These are phyloP conservation scores for Allomyces javanicus DNA, from an alignment of 192 early-diverging fungal genomes.

Conservation along the genomic window DNA sequence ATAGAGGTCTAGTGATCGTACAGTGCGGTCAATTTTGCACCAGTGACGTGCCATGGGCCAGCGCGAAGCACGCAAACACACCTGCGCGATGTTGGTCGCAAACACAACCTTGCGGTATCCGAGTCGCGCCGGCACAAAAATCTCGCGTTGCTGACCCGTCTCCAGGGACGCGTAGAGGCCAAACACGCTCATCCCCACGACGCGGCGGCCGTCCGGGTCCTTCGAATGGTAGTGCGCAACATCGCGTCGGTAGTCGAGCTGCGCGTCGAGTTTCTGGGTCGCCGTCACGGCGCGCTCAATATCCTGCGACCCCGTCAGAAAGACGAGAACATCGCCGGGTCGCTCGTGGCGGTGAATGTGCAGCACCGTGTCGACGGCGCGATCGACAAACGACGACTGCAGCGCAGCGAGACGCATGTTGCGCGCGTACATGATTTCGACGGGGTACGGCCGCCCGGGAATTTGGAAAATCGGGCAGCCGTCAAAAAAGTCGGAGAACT, in stretches of 20 bases:
- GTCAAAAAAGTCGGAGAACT: constrained; percentile 64
- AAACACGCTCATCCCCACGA: constrained; percentile 23
- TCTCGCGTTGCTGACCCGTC: constrained; percentile 17
- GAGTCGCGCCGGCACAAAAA: constrained; percentile 1
- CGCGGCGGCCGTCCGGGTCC: constrained; percentile 10
- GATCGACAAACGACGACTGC: constrained; percentile 13
- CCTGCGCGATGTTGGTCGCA: constrained; percentile 31
- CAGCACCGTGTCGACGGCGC: constrained; percentile 30
- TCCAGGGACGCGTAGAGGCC: constrained; percentile 60
- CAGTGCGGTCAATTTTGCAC: too few relatives aligned
- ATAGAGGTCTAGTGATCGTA: constrained; percentile 22
- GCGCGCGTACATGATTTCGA: constrained; percentile 24
- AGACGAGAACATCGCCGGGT: constrained; percentile 29
- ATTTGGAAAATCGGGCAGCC: constrained; percentile 56
- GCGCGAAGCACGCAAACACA: neutral
- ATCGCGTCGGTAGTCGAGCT: constrained; percentile 22
- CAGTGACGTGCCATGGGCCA: constrained; percentile 3
- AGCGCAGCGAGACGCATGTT: constrained; percentile 19
- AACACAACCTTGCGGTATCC: constrained; percentile 28
- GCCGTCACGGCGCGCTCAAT: constrained; percentile 34
- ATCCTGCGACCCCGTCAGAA: constrained; percentile 37
- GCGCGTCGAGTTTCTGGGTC: constrained; percentile 22
- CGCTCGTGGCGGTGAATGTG: constrained; percentile 34
- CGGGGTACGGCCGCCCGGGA: constrained; percentile 45
- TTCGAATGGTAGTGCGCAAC: constrained; percentile 22